These are phyloP conservation scores for Apiotrichum montevideense DNA, from an alignment of 1,284 basidiomycete species.

Conservation along the genomic window DNA sequence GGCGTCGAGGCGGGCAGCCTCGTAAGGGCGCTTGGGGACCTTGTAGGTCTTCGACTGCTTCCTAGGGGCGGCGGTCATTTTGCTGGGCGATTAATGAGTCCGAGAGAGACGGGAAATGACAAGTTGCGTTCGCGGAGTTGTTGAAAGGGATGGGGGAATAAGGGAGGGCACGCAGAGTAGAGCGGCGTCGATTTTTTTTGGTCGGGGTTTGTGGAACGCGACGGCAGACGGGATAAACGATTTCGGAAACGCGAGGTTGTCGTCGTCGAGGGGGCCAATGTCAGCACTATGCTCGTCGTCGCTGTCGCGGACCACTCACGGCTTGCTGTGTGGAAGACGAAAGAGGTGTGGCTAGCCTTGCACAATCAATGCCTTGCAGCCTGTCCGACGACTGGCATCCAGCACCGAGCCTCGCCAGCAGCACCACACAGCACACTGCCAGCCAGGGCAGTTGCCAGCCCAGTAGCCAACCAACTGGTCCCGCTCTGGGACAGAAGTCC, in stretches of 20 bases:
- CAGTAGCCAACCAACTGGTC: too few species aligned
- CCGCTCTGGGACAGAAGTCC: too few species aligned
- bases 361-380: neutral
- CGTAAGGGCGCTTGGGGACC: slow-evolving; percentile 96
- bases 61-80: slow-evolving; percentile 8
- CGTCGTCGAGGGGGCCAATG: neutral
- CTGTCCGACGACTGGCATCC: too few species aligned
- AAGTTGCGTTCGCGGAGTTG: slow-evolving; percentile 6
- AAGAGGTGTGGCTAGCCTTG: neutral
- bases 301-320: neutral
- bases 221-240: too few species aligned
- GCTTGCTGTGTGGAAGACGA: slow-evolving; percentile 1
- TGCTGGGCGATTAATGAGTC: neutral
- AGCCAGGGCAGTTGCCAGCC: too few species aligned
- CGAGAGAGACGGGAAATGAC: neutral
- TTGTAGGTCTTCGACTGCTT: slow-evolving; percentile 66
- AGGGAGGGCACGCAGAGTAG: too few species aligned
- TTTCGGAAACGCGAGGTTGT: neutral
- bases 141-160: neutral
- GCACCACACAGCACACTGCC: too few species aligned
- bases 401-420: too few species aligned
- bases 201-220: too few species aligned
- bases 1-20: slow-evolving; percentile 95
- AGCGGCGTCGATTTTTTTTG: too few species aligned
- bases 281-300: neutral